Conservation (phyloP, 495 filamentous ascomycete genomes). For the Parachaetomium inaequale region DNA sequence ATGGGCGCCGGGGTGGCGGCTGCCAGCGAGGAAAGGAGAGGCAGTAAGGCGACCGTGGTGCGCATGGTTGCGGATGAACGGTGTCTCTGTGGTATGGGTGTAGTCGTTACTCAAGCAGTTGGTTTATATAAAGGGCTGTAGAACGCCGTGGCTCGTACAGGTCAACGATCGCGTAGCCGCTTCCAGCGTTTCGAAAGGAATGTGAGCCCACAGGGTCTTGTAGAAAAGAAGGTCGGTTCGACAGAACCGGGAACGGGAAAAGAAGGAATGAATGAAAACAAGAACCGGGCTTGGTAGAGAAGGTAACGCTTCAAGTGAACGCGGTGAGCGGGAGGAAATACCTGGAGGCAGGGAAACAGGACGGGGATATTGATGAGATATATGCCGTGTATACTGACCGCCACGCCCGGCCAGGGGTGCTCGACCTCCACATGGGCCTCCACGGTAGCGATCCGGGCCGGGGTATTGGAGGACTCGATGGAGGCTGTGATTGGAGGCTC, state of each 20-base stretch:
- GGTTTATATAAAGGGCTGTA: not conserved
- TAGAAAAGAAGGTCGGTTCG: not conserved
- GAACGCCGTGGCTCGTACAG: not conserved
- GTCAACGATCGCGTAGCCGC: not conserved
- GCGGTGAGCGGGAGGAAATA: not conserved
- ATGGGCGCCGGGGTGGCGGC: constrained; percentile 21
- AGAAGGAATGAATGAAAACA: constrained; percentile 4
- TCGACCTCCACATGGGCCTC: not conserved
- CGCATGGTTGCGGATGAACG: constrained; percentile 22
- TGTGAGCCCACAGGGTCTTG: constrained; percentile 7
- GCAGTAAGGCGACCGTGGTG: constrained; percentile 16
- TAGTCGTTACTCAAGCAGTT: not conserved
- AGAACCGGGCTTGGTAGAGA: constrained; percentile 10
- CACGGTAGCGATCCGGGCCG: not conserved
- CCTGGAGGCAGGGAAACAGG: not conserved
- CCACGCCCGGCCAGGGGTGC: not conserved
- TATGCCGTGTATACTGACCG: not conserved
- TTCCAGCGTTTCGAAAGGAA: constrained; percentile 12
- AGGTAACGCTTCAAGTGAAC: not conserved
- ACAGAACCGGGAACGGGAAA: not conserved
- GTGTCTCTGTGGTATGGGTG: not conserved
- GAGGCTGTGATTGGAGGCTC: constrained; percentile 3
- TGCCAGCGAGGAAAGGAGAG: constrained; percentile 26
- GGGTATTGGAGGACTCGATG: not conserved
- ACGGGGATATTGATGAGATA: not conserved